Percentiles rank a stretch among this genome's conserved stretches.
phyloP scores from a whole-genome alignment of 1,284 basidiomycete genomes.

The Ustilago hordei region DNA sequence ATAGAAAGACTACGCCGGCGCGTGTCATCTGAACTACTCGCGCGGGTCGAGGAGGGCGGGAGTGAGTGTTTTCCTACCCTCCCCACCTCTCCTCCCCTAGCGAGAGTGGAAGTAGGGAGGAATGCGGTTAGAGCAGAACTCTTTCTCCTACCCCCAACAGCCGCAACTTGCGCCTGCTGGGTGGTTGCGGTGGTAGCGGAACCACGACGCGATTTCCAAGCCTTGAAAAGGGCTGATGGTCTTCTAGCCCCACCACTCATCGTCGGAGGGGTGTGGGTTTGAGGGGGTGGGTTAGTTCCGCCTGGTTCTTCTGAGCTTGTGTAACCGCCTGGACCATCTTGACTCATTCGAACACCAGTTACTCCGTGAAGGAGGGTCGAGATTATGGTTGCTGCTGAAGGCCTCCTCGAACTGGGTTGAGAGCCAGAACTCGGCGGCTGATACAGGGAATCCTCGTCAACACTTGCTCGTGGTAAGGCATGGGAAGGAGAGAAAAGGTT shows the following conservation, averaged over 20 bases:
- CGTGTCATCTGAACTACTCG: background rate
- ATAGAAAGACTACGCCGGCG: constrained; percentile 27
- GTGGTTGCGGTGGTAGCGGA: background rate
- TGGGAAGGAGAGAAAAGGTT: constrained; percentile 22
- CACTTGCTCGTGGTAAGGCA: background rate
- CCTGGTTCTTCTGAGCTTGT: background rate
- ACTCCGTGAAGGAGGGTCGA: constrained; percentile 22
- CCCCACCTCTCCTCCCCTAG: background rate
- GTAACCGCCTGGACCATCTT: constrained; percentile 9
- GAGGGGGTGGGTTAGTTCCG: background rate
- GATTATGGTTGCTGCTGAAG: constrained; percentile 34
- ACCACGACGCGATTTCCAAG: constrained; percentile 20
- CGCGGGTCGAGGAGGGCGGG: background rate
- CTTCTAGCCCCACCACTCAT: background rate
- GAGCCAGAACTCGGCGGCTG: constrained; percentile 19
- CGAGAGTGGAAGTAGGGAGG: background rate
- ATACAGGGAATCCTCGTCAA: constrained; percentile 20
- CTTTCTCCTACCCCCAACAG: constrained; percentile 14
- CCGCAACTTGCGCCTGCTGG: background rate
- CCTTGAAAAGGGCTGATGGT: constrained; percentile 23
- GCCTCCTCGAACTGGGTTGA: constrained; percentile 14
- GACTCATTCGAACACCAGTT: background rate
- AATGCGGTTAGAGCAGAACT: constrained; percentile 15
- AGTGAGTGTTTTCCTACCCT: constrained; percentile 15
- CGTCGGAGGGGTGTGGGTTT: background rate